Percentiles rank a stretch among this genome's conserved stretches.
Evolutionary conservation across 1,284 basidiomycete genomes (phyloP).

Genomic region (Fomes fomentarius): DNA sequence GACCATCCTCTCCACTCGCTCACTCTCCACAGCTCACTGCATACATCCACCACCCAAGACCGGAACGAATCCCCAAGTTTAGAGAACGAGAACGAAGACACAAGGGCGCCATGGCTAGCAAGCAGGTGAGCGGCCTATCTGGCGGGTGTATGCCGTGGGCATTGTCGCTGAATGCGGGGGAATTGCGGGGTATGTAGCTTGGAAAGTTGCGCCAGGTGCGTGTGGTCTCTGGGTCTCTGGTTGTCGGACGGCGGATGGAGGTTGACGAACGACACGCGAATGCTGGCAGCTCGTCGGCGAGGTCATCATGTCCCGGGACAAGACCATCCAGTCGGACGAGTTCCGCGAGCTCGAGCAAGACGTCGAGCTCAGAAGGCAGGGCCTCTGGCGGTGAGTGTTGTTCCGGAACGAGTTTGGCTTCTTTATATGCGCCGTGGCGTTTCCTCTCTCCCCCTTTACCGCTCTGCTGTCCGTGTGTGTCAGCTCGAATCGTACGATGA

Average conservation of each 20-base stretch:
- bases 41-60: background rate
- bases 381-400: conserved; percentile 35
- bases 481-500: too few relatives aligned
- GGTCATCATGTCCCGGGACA: conserved; percentile 40
- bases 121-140: conserved; percentile 37
- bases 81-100: background rate
- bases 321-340: conserved; percentile 41
- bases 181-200: conserved; percentile 29
- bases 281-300: conserved; percentile 32
- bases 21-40: conserved; percentile 10
- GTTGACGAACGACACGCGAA: conserved; percentile 27
- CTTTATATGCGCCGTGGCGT: conserved; percentile 9
- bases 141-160: background rate
- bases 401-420: background rate
- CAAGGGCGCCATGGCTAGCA: conserved; percentile 33
- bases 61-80: background rate
- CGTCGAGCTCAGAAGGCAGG: conserved; percentile 40
- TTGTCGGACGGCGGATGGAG: too few relatives aligned
- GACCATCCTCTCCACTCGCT: conserved; percentile 14
- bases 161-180: conserved; percentile 6
- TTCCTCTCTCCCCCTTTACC: background rate
- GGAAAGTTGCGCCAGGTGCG: conserved; percentile 40
- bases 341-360: conserved; percentile 40
- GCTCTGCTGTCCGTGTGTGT: background rate
- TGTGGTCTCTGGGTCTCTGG: too few relatives aligned